Base-by-base conservation (phyloP, 2,329 filamentous ascomycete species). In the Colletotrichum spinosum region DNA sequence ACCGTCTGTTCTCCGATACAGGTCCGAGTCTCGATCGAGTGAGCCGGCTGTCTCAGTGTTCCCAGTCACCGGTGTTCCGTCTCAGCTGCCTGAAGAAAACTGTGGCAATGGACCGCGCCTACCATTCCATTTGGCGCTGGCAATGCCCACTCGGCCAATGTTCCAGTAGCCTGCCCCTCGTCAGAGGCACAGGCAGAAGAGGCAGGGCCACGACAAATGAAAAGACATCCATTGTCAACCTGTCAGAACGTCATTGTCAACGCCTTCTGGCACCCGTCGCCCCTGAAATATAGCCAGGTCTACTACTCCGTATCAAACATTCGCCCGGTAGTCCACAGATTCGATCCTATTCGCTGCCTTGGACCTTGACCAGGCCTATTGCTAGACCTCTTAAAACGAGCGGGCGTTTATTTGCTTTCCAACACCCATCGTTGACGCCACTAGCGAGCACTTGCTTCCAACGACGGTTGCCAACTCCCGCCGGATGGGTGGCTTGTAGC, bases 391-490 rank as follows among this genome's bases (percentile, higher is more conserved):
- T 46, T 41, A 44, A 55, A 55, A 59, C 55, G 38, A 42, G 42
- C 50, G 56, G 61, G 44, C 42, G 44, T n/a, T 52, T 44, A 42
- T 58, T 15, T 52, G 15, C 48, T 42, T 45, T 44, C 38, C 55
- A 50, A 52, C 15, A 25, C 42, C 41, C 51, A 46, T 51, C 53
- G 41, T 55, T 35, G 37, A 42, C 63, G 63, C 63, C 63, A 66
- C 63, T 15, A 53, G 56, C 63, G 58, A 59, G 63, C 58, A 39
- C 45, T 56, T 50, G 58, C 39, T 25, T 50, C 17, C 49, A 17
- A 37, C 41, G 46, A 11, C n/a, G 8, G 6, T 17, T 33, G 8
- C 6, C 15, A 9, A 9, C 38, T 45, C 13, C 34, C 33, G 17
- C 46, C 46, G 33, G 25, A 2, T 49, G 13, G 15, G 15, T 33